Evolutionary conservation across 2,329 filamentous ascomycete species (phyloP).

Genomic region (Triangularia setosa): DNA sequence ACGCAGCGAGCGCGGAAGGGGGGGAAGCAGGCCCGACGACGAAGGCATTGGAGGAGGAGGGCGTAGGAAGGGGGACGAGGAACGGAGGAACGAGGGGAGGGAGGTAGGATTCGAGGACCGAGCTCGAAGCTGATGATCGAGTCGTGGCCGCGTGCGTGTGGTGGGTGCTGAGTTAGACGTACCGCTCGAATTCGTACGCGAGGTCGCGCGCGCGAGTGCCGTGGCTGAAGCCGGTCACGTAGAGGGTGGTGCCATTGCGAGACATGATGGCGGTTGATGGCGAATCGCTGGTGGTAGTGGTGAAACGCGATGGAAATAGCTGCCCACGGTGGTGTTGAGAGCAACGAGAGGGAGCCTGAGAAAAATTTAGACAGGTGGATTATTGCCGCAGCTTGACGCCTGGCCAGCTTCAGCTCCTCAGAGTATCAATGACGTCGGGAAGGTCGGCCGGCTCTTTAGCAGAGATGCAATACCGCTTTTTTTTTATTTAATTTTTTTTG

Average conservation of each 20-base stretch:
- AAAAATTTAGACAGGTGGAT: slow-evolving; percentile 2
- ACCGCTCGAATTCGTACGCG: slow-evolving; percentile 99
- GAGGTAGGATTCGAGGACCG: slow-evolving; percentile 37
- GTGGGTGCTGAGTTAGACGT: slow-evolving; percentile 55
- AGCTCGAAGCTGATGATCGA: slow-evolving; percentile 43
- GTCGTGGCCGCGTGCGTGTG: slow-evolving; percentile 42
- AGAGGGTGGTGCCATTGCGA: slow-evolving; percentile 88
- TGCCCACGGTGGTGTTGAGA: neutral
- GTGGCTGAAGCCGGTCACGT: slow-evolving; percentile 98
- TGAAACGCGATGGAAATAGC: slow-evolving; percentile 3
- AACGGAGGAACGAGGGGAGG: slow-evolving; percentile 28
- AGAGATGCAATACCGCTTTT: slow-evolving; percentile 6
- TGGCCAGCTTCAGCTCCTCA: neutral
- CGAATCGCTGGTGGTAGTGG: slow-evolving; percentile 24
- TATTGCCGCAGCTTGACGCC: neutral
- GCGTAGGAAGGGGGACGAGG: slow-evolving; percentile 31
- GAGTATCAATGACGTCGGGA: neutral
- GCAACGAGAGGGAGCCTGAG: slow-evolving; percentile 4
- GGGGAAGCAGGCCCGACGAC: slow-evolving; percentile 23
- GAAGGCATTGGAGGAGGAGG: slow-evolving; percentile 24
- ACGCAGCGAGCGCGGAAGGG: slow-evolving; percentile 15
- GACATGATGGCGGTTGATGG: slow-evolving; percentile 60
- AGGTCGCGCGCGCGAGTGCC: slow-evolving; percentile 98
- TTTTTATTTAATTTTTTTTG: no score
- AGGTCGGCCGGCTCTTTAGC: neutral